phyloP scores from a whole-genome alignment of 2,329 filamentous ascomycete species.

The Xylariaceae sp. region DNA sequence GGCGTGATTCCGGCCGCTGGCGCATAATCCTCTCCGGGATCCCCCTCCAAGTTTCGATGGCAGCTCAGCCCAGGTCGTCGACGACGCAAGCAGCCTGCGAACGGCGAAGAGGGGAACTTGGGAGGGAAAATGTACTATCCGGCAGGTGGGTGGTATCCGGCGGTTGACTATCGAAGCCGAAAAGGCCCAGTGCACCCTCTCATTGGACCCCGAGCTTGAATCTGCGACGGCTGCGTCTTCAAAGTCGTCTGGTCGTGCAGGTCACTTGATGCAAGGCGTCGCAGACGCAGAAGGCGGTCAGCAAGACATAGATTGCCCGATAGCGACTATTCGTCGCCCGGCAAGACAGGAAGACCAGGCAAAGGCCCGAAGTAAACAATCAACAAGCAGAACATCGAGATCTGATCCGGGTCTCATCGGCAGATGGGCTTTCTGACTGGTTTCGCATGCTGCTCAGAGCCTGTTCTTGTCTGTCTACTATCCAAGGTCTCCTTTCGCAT shows the following conservation, averaged over 20 bases:
- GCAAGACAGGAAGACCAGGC: too few species aligned
- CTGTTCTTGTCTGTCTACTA: neutral
- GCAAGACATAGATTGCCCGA: conserved; percentile 6
- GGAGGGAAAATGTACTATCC: neutral
- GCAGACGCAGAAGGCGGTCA: conserved; percentile 1
- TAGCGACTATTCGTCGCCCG: conserved; percentile 2
- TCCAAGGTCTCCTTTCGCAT: neutral
- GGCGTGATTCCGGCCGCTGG: neutral
- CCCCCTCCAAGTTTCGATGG: neutral
- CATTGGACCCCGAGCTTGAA: conserved; percentile 9
- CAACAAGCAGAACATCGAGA: neutral
- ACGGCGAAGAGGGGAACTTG: neutral
- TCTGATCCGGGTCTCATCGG: neutral
- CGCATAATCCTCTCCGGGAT: neutral
- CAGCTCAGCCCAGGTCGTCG: neutral
- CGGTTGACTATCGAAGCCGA: neutral
- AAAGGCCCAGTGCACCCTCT: neutral
- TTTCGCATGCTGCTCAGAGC: neutral
- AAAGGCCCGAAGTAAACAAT: neutral
- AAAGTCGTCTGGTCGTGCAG: conserved; percentile 15
- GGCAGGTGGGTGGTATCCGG: too few species aligned
- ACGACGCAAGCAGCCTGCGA: neutral
- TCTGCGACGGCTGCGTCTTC: conserved; percentile 9
- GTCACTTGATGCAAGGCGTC: conserved; percentile 7
- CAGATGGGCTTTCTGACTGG: neutral